phyloP scores from a whole-genome alignment of 495 filamentous ascomycete species.

The Neurospora pannonica region DNA sequence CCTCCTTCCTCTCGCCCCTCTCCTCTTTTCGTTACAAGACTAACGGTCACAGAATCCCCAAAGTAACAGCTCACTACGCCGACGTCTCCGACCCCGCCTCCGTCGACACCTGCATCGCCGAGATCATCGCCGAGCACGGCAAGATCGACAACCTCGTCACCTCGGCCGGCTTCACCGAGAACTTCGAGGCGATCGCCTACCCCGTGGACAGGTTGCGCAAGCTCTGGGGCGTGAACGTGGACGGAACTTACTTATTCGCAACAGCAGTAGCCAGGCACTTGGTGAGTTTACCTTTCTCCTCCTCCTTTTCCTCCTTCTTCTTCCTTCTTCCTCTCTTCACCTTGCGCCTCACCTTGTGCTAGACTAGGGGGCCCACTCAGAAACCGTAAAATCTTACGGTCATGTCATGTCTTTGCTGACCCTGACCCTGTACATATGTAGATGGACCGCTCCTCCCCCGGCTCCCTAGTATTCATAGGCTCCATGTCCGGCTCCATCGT shows the following conservation, averaged over 20 bases:
- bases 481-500: slow-evolving; percentile 91
- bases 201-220: slow-evolving; percentile 82
- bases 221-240: slow-evolving; percentile 88
- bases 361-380: too few species aligned
- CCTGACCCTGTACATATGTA: too few species aligned
- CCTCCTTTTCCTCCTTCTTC: too few species aligned
- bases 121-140: slow-evolving; percentile 60
- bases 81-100: slow-evolving; percentile 75
- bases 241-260: slow-evolving; percentile 88
- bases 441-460: slow-evolving; percentile 66
- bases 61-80: slow-evolving; percentile 78
- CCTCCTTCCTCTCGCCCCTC: background rate
- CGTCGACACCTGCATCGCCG: slow-evolving; percentile 59
- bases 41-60: slow-evolving; percentile 49
- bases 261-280: slow-evolving; percentile 78
- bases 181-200: slow-evolving; percentile 83
- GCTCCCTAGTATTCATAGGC: slow-evolving; percentile 90
- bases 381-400: too few species aligned
- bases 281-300: background rate
- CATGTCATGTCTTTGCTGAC: too few species aligned
- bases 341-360: too few species aligned
- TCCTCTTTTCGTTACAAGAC: too few species aligned
- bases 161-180: slow-evolving; percentile 92
- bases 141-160: slow-evolving; percentile 88
- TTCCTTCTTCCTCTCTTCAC: too few species aligned